Conservation (phyloP, 108 stramenopile genomes). For the Hondaea fermentalgiana region DNA sequence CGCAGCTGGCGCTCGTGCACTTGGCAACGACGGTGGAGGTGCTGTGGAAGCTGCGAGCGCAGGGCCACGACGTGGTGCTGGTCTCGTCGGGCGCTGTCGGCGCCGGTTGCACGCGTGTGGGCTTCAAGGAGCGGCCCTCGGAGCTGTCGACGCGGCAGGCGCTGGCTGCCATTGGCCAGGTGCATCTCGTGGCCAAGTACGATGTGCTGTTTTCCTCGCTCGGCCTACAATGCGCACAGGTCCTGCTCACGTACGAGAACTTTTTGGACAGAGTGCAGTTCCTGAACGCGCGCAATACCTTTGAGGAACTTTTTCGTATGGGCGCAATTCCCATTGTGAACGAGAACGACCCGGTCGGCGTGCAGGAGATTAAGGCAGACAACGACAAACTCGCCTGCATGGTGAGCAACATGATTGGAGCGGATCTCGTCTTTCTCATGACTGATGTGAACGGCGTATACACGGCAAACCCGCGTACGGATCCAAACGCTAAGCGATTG, state of each 20-base stretch:
- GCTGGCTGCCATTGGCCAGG: neutral
- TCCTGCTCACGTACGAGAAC: conserved; percentile 19
- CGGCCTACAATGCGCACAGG: neutral
- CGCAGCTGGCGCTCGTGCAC: neutral
- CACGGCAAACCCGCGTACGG: neutral
- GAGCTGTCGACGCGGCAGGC: neutral
- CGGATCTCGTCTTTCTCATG: conserved; percentile 11
- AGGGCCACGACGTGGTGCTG: neutral
- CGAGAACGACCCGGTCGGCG: neutral
- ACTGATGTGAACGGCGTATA: conserved; percentile 15
- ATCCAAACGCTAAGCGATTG: neutral
- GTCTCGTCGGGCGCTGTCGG: neutral
- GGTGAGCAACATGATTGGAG: conserved; percentile 7
- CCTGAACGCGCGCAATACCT: neutral
- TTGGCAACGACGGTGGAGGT: neutral
- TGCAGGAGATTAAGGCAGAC: neutral
- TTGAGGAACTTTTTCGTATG: neutral
- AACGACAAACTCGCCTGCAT: conserved; percentile 17
- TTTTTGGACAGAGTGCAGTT: neutral
- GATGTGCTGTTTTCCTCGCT: neutral
- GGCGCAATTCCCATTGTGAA: conserved; percentile 13
- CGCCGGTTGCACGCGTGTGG: neutral
- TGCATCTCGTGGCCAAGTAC: neutral
- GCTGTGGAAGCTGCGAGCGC: neutral
- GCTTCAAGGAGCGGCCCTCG: neutral